phyloP scores from a whole-genome alignment of 345 rosid genomes.

The Punica granatum region DNA sequence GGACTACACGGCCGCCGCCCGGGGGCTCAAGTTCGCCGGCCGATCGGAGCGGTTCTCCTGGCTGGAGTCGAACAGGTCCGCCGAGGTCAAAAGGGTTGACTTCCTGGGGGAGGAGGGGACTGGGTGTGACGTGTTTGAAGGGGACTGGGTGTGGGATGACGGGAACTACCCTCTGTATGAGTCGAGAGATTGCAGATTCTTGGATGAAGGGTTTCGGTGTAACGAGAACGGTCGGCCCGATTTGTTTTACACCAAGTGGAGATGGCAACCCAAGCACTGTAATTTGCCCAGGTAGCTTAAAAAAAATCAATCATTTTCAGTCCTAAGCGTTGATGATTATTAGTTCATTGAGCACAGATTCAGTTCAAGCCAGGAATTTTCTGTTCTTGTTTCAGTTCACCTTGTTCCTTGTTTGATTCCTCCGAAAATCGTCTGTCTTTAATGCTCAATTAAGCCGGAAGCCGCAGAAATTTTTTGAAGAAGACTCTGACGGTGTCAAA shows the following conservation, averaged over 20 bases:
- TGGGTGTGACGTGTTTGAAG: slow-evolving; percentile 70
- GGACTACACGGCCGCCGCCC: slow-evolving; percentile 34
- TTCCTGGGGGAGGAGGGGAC: slow-evolving; percentile 37
- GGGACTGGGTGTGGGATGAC: slow-evolving; percentile 96
- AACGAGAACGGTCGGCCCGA: slow-evolving; percentile 84
- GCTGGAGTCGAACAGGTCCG: slow-evolving; percentile 24
- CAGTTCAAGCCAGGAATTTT: not conserved
- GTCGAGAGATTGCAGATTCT: slow-evolving; percentile 66
- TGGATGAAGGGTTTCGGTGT: slow-evolving; percentile 82
- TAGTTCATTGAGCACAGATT: not conserved
- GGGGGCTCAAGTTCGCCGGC: slow-evolving; percentile 39
- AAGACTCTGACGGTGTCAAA: not conserved
- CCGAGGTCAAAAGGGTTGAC: slow-evolving; percentile 23
- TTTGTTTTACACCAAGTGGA: slow-evolving; percentile 76
- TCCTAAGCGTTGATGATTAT: not conserved
- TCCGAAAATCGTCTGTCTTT: not conserved
- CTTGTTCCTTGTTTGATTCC: not conserved
- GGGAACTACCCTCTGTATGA: slow-evolving; percentile 73
- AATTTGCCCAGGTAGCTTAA: slow-evolving; percentile 65
- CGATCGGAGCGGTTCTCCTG: slow-evolving; percentile 52
- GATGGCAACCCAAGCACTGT: slow-evolving; percentile 91
- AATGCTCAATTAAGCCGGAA: not conserved
- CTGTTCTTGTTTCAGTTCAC: not conserved
- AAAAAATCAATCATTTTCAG: not conserved
- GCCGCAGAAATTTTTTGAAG: not conserved